Base-by-base conservation (phyloP, 2,329 filamentous ascomycete genomes). In the Fusarium compactum region DNA sequence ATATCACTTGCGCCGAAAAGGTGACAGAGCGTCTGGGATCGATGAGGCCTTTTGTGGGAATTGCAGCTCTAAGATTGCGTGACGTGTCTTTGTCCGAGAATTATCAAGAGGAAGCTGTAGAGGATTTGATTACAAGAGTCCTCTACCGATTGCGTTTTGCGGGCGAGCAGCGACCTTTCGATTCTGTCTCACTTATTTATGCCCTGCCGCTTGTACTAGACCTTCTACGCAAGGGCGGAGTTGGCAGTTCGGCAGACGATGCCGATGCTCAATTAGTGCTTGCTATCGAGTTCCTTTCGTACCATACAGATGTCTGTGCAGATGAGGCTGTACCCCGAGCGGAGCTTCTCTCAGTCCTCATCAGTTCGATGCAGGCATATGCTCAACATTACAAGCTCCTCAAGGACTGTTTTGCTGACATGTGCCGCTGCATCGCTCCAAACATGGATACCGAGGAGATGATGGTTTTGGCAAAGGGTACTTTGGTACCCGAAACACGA, bases 361-460 rank as follows among this genome's bases (percentile, higher is more conserved):
- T 97, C 60, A 85, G 85, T 46, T 91, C 94, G 2, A 97, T 99
- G 92, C 93, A 97, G 78, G 87, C 83, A 65, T 97, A 97, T 79
- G 91, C 90, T 46, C 94, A 97, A 76, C 96, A 99, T 80, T 98
- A 98, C 84, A 97, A 97, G 81, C 85, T 95, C 62, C 90, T 98
- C 81, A 97, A 95, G 79, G 96, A 99, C 80, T 97, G 94, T 76
- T 88, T 99, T 69, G 87, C 92, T 57, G 94, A 98, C 78, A 87
- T 97, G 70, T 93, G 93, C 75, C 90, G 94, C 64, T 95, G 91
- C 69, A 87, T 98, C 54, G 92, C 95, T 5, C 90, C 92, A 4
- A 97, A 94, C 74, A 94, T 98, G 71, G 90, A 80, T 59, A 79
- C 85, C 6, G 81, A 86, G 3, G 97, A 99, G 81, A 90, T 96